A percentile compares a stretch with the other conserved stretches of the same genome.
These are phyloP conservation scores for Aspergillus olivimuriae DNA, from an alignment of 495 filamentous ascomycete genomes.

Conservation along the genomic window DNA sequence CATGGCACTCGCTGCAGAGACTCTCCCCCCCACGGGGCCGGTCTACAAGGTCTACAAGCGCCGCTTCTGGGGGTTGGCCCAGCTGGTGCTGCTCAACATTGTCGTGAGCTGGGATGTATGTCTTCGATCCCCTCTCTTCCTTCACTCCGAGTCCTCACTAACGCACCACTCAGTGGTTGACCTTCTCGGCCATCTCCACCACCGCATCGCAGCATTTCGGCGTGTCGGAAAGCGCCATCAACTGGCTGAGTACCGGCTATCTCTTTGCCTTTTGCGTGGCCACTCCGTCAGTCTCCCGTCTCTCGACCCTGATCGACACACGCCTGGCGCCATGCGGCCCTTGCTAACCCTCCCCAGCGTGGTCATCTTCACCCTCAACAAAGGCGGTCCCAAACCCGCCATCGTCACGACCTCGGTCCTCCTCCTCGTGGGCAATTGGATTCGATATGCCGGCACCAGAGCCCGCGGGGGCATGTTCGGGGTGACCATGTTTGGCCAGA, in stretches of 20 bases:
- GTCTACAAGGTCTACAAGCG: slow-evolving; percentile 78
- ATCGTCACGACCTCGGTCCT: slow-evolving; percentile 69
- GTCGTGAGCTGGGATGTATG: slow-evolving; percentile 93
- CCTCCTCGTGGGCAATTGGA: slow-evolving; percentile 80
- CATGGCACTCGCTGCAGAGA: no score
- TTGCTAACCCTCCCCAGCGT: slow-evolving; percentile 29
- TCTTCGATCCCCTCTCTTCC: slow-evolving; percentile 11
- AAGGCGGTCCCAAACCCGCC: slow-evolving; percentile 68
- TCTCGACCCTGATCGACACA: background rate
- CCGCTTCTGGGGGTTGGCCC: slow-evolving; percentile 79
- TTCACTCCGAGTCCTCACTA: background rate
- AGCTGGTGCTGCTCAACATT: slow-evolving; percentile 84
- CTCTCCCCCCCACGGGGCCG: slow-evolving; percentile 18
- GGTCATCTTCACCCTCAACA: slow-evolving; percentile 72
- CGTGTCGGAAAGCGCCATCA: slow-evolving; percentile 70
- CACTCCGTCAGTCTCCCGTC: slow-evolving; percentile 51
- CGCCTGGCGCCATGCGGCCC: background rate
- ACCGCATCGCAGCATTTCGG: slow-evolving; percentile 70
- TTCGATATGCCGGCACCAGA: slow-evolving; percentile 77
- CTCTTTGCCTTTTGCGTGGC: slow-evolving; percentile 75
- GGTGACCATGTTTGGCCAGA: slow-evolving; percentile 89
- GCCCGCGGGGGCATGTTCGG: slow-evolving; percentile 58
- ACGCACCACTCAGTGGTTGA: slow-evolving; percentile 64
- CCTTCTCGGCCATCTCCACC: slow-evolving; percentile 78
- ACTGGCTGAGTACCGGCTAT: slow-evolving; percentile 86